Conservation (phyloP, 495 filamentous ascomycete species). For the Hypoxylon fragiforme region DNA sequence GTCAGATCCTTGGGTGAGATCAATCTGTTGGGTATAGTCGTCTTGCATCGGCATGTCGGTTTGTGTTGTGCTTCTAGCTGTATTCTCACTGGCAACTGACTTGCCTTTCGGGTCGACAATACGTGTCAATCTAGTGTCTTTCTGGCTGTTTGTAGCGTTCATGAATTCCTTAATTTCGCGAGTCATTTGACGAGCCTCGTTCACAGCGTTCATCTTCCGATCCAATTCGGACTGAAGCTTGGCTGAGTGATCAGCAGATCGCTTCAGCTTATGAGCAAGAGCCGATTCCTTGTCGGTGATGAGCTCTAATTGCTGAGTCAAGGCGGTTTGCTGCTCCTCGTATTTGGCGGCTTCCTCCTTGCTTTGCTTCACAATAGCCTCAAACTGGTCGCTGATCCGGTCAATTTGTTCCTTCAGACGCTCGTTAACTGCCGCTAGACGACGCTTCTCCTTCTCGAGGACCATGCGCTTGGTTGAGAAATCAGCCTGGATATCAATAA, state of each 20-base stretch:
- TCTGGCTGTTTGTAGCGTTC: slow-evolving; percentile 36
- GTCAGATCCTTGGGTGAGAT: slow-evolving; percentile 47
- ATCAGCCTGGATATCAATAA: slow-evolving; percentile 14
- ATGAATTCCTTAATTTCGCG: slow-evolving; percentile 41
- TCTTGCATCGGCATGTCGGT: slow-evolving; percentile 45
- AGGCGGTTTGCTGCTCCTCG: slow-evolving; percentile 15
- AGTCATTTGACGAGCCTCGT: slow-evolving; percentile 30
- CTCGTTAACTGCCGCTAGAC: slow-evolving; percentile 13
- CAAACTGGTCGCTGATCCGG: slow-evolving; percentile 41
- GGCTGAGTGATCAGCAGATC: slow-evolving; percentile 32
- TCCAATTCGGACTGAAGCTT: slow-evolving; percentile 30
- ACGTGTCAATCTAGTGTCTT: slow-evolving; percentile 41
- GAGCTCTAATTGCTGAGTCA: slow-evolving; percentile 25
- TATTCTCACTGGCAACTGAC: slow-evolving; percentile 28
- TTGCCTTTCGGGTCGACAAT: slow-evolving; percentile 42
- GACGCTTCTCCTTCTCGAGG: slow-evolving; percentile 21
- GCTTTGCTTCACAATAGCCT: slow-evolving; percentile 23
- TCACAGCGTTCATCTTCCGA: slow-evolving; percentile 23
- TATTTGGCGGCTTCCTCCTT: slow-evolving; percentile 14
- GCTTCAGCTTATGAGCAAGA: slow-evolving; percentile 40
- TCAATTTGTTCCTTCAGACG: slow-evolving; percentile 43
- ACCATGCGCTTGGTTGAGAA: slow-evolving; percentile 10
- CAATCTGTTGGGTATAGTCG: slow-evolving; percentile 47
- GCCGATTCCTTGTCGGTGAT: slow-evolving; percentile 40
- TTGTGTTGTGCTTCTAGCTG: slow-evolving; percentile 36